Evolutionary conservation across 2,329 filamentous ascomycete genomes (phyloP), one percentile per base, ranked within the genome.

Genomic region (Aspergillus fructus): DNA sequence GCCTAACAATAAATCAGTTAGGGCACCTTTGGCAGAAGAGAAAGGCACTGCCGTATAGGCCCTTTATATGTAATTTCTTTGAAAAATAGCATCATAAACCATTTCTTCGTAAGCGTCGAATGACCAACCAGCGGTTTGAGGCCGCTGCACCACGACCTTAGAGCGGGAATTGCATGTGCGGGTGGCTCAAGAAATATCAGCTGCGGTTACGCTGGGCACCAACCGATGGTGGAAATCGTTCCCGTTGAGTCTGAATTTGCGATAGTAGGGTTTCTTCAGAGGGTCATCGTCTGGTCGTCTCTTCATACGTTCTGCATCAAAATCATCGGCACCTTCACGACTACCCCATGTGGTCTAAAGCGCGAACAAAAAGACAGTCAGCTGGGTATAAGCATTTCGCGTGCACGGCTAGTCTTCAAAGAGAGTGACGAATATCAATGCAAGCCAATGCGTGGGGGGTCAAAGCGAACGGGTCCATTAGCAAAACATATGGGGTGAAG

Each of bases 281-380:
- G 67, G 70, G 63, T 74, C 71, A 55, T 64, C 66, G 61, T 71
- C 70, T 50, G 72, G 72, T 53, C 69, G 71, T 61, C 71, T 74
- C 62, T 74, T 84, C 79, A 90, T 86, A 69, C 89, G 87, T 65
- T 86, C 82, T 62, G 83, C 83, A 74, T 96, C 89, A 75, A 96
- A 89, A 65, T 89, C 84, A 75, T 97, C 93, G 70, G 91, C 93
- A 67, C 94, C 93, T 67, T 91, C 90, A 75, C 93, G 89, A 77
- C 91, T 96, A 70, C 93, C 93, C 93, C 93, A 97, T 52, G 92
- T 93, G 45, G 93, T 97, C 93, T 97, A 71, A 58, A 51, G 49
- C 13, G 34, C 27, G 27, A 30, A 49, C 5, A 34, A 21, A 21
- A 45, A 15, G 3, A n/a, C 13, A 48, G 49, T 59, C 17, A 56